A percentile compares a stretch with the other conserved stretches of the same genome.
These are phyloP conservation scores for Trichosanthes cucumerina DNA, from an alignment of 306 rosid species.

Conservation along the genomic window DNA sequence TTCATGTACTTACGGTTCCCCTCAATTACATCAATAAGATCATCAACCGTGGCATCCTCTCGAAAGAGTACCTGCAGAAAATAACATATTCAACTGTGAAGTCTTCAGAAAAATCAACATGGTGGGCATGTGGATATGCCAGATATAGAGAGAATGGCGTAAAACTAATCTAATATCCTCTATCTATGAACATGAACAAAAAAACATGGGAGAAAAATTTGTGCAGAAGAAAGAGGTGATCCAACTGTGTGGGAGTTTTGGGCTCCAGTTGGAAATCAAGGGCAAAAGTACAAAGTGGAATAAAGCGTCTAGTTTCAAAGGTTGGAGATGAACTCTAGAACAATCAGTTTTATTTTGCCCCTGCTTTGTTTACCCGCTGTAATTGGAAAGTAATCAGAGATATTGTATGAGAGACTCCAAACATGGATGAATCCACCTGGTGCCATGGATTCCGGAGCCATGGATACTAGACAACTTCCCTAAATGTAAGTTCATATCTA, in stretches of 20 bases:
- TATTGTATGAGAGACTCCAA: neutral
- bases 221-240: neutral
- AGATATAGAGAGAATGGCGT: neutral
- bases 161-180: neutral
- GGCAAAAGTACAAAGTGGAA: neutral
- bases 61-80: slow-evolving; percentile 78
- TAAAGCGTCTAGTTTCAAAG: neutral
- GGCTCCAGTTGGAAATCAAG: neutral
- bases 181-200: neutral
- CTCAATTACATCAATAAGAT: slow-evolving; percentile 96
- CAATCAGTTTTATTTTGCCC: neutral
- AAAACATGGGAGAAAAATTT: neutral
- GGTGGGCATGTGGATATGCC: neutral
- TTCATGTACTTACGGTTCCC: slow-evolving; percentile 99
- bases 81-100: neutral
- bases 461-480: neutral
- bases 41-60: slow-evolving; percentile 97
- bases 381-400: neutral
- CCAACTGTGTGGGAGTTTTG: neutral
- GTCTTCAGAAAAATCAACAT: neutral
- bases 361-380: neutral
- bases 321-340: neutral
- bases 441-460: neutral
- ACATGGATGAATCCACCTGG: neutral
- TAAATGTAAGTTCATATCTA: neutral